Percentiles rank a stretch among this genome's conserved stretches.
Evolutionary conservation across 2,329 filamentous ascomycete species (phyloP).

Genomic region (Beauveria caledonica): DNA sequence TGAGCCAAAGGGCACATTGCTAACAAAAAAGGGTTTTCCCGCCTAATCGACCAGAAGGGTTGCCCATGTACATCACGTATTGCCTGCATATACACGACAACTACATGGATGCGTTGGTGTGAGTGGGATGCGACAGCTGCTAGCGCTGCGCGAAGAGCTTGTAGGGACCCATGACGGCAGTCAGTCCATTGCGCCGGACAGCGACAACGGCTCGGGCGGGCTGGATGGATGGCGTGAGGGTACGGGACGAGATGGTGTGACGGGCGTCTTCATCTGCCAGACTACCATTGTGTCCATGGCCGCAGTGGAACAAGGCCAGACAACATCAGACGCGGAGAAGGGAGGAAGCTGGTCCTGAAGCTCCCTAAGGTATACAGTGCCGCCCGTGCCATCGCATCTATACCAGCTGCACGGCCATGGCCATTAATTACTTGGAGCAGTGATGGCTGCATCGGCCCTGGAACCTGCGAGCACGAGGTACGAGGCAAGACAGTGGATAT

Average conservation of each 20-base stretch:
- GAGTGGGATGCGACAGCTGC: slow-evolving; percentile 4
- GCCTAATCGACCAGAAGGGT: not conserved
- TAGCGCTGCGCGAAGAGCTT: not conserved
- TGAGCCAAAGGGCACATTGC: too few species aligned
- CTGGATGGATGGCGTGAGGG: not conserved
- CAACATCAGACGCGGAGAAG: not conserved
- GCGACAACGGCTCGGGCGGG: not conserved
- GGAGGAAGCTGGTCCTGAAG: not conserved
- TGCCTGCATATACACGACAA: not conserved
- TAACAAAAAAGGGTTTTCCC: not conserved
- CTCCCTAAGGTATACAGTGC: not conserved
- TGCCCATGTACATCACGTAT: slow-evolving; percentile 2
- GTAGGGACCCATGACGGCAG: slow-evolving; percentile 5
- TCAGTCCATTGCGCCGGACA: not conserved
- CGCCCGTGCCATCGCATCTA: not conserved
- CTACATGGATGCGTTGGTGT: slow-evolving; percentile 7
- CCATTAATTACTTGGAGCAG: not conserved
- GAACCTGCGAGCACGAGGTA: not conserved
- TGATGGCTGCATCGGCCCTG: not conserved
- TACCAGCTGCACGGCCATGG: not conserved
- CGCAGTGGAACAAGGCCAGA: too few species aligned
- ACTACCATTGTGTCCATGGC: not conserved
- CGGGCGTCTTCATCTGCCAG: not conserved
- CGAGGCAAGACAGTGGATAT: not conserved
- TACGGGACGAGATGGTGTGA: not conserved